Evolutionary conservation across 345 rosid genomes (phyloP).

Genomic region (Clausena lansium): DNA sequence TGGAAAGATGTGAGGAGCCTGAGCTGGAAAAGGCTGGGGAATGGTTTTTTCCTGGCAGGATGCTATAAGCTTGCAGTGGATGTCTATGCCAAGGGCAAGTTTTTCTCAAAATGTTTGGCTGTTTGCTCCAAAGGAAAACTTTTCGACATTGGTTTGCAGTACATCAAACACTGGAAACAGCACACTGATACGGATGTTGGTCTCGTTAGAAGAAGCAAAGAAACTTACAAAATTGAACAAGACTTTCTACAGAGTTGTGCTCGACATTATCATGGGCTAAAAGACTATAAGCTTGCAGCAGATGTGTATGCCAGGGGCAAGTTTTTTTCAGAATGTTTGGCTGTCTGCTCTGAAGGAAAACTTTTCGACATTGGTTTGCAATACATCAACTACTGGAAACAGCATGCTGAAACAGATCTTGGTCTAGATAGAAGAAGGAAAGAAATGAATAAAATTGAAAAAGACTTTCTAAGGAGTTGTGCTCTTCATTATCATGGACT

Average conservation of each 20-base stretch:
- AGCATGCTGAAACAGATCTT: slow-evolving; percentile 1
- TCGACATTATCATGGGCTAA: too few relatives aligned
- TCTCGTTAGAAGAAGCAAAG: too few relatives aligned
- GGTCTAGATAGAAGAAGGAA: slow-evolving; percentile 1
- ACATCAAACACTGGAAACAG: slow-evolving; percentile 35
- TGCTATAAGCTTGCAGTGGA: slow-evolving; percentile 34
- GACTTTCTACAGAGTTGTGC: too few relatives aligned
- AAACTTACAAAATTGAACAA: too few relatives aligned
- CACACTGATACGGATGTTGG: background rate
- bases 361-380: slow-evolving; percentile 39
- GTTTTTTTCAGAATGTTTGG: slow-evolving; percentile 33
- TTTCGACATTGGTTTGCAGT: slow-evolving; percentile 38
- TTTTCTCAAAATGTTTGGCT: slow-evolving; percentile 33
- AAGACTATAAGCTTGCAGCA: too few relatives aligned
- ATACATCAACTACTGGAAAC: slow-evolving; percentile 7
- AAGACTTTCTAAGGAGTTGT: slow-evolving; percentile 28
- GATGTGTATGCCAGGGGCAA: too few relatives aligned
- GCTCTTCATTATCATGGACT: too few relatives aligned
- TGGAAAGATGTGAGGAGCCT: slow-evolving; percentile 37
- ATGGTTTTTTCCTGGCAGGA: slow-evolving; percentile 41
- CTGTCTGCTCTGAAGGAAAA: slow-evolving; percentile 30
- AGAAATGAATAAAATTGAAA: slow-evolving; percentile 27
- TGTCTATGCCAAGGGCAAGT: slow-evolving; percentile 33
- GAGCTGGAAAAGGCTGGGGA: slow-evolving; percentile 43
- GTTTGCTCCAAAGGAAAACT: slow-evolving; percentile 40